A percentile compares a stretch with the other conserved stretches of the same genome.
Evolutionary conservation across 176 grass and related monocot species (phyloP).

Genomic region (Calamus simplicifolius): DNA sequence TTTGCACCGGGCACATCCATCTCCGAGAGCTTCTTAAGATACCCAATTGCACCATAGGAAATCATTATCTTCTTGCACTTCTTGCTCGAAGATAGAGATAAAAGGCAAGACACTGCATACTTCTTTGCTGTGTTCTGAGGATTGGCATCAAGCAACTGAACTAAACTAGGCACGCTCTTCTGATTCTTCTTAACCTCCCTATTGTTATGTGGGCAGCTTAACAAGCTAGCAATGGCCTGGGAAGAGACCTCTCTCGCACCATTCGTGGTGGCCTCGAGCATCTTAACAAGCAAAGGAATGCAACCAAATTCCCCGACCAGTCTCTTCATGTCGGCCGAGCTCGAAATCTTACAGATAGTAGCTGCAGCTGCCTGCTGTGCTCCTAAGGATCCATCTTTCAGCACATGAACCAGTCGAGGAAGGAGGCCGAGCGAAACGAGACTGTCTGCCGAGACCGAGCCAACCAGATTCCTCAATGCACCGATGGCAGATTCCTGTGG

Average conservation of each 20-base stretch:
- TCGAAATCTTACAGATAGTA: slow-evolving; percentile 6
- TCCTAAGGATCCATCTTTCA: slow-evolving; percentile 7
- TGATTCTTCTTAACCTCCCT: slow-evolving; percentile 10
- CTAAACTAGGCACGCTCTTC: background rate
- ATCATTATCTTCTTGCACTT: slow-evolving; percentile 21
- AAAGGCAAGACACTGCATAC: slow-evolving; percentile 3
- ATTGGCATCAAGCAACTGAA: slow-evolving; percentile 1
- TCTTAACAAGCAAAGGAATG: slow-evolving; percentile 1
- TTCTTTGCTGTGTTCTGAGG: slow-evolving; percentile 13
- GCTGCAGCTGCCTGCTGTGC: background rate
- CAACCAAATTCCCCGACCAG: slow-evolving; percentile 2
- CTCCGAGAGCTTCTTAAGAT: slow-evolving; percentile 13
- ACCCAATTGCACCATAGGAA: slow-evolving; percentile 11
- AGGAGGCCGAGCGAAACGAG: slow-evolving; percentile 1
- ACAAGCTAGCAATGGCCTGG: slow-evolving; percentile 5
- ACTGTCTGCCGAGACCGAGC: background rate
- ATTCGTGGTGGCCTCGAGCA: slow-evolving; percentile 7
- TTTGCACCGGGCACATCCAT: slow-evolving; percentile 4
- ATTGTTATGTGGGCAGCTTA: slow-evolving; percentile 6
- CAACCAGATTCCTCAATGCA: slow-evolving; percentile 4
- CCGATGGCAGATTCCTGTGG: slow-evolving; percentile 6
- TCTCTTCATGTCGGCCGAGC: background rate
- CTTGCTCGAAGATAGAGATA: slow-evolving; percentile 10
- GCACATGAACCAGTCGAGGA: slow-evolving; percentile 1
- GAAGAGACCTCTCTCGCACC: slow-evolving; percentile 1